Evolutionary conservation across 768 basidiomycete genomes (phyloP).

Genomic region (Suillus bovinus): DNA sequence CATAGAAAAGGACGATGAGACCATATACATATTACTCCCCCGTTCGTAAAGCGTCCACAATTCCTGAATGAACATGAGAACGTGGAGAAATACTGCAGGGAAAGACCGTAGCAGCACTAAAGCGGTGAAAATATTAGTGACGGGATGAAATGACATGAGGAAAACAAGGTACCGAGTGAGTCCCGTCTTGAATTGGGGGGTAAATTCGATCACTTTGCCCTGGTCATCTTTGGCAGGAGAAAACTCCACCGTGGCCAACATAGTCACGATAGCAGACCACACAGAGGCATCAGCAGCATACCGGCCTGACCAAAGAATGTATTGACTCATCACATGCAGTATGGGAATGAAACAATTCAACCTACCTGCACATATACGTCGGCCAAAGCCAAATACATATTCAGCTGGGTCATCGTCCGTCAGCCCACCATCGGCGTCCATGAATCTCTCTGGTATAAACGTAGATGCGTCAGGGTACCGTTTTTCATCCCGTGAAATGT

Average conservation of each 20-base stretch:
- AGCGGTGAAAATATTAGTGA: not conserved
- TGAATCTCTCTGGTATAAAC: slow-evolving; percentile 19
- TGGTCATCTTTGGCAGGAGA: slow-evolving; percentile 2
- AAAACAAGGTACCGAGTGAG: not conserved
- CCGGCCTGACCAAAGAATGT: slow-evolving; percentile 4
- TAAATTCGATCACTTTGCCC: slow-evolving; percentile 8
- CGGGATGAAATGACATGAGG: not conserved
- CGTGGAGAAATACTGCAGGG: slow-evolving; percentile 4
- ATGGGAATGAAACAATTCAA: not conserved
- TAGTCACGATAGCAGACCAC: slow-evolving; percentile 10
- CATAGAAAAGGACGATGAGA: too few species aligned
- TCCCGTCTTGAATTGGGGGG: slow-evolving; percentile 6
- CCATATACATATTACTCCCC: not conserved
- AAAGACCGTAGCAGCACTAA: not conserved
- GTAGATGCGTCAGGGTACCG: slow-evolving; percentile 11
- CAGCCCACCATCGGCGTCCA: slow-evolving; percentile 2
- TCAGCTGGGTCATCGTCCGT: slow-evolving; percentile 11
- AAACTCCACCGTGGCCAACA: slow-evolving; percentile 8
- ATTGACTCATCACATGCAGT: too few species aligned
- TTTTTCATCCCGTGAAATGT: slow-evolving; percentile 7
- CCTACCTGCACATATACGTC: slow-evolving; percentile 13
- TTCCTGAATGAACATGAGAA: not conserved
- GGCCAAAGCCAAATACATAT: slow-evolving; percentile 14
- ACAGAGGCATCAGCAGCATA: slow-evolving; percentile 9
- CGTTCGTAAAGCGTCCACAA: not conserved